Percentiles rank a stretch among this genome's conserved stretches.
Evolutionary conservation across 768 basidiomycete genomes (phyloP).

Genomic region (Hygrocybe punicea): DNA sequence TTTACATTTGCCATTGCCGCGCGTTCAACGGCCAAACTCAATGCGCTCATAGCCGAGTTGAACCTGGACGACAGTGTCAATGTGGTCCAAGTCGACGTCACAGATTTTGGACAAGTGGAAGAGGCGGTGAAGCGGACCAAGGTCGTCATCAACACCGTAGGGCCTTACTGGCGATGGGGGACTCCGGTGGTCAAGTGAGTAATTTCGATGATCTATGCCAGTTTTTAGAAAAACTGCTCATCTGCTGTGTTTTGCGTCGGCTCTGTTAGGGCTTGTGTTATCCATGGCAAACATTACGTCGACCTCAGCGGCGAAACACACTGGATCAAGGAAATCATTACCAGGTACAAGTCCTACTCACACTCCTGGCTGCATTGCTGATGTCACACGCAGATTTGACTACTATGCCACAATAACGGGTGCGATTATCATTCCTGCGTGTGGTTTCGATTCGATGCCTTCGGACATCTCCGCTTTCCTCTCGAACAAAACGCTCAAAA

Average conservation of each 20-base stretch:
- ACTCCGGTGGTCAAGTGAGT: slow-evolving; percentile 67
- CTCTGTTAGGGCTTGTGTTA: slow-evolving; percentile 59
- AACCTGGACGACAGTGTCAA: slow-evolving; percentile 43
- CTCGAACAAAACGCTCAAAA: slow-evolving; percentile 65
- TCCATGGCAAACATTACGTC: slow-evolving; percentile 75
- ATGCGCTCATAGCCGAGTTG: slow-evolving; percentile 47
- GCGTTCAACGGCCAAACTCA: slow-evolving; percentile 61
- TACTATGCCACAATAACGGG: slow-evolving; percentile 65
- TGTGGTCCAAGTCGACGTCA: slow-evolving; percentile 57
- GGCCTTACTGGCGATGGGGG: slow-evolving; percentile 71
- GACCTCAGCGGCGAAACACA: slow-evolving; percentile 75
- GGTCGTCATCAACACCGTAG: slow-evolving; percentile 75
- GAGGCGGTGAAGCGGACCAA: slow-evolving; percentile 51
- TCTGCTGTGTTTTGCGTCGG: background rate
- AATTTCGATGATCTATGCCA: background rate
- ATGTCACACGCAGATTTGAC: slow-evolving; percentile 52
- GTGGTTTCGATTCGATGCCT: slow-evolving; percentile 76
- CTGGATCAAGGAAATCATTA: slow-evolving; percentile 64
- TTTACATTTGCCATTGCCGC: slow-evolving; percentile 73
- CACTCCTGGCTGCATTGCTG: slow-evolving; percentile 6
- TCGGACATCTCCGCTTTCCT: slow-evolving; percentile 68
- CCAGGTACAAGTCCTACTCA: slow-evolving; percentile 41
- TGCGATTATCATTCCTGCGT: slow-evolving; percentile 74
- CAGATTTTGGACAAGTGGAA: slow-evolving; percentile 50
- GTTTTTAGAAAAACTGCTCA: background rate